phyloP scores from a whole-genome alignment of 371 early-diverging fungal species.

The Mucor piriformis region DNA sequence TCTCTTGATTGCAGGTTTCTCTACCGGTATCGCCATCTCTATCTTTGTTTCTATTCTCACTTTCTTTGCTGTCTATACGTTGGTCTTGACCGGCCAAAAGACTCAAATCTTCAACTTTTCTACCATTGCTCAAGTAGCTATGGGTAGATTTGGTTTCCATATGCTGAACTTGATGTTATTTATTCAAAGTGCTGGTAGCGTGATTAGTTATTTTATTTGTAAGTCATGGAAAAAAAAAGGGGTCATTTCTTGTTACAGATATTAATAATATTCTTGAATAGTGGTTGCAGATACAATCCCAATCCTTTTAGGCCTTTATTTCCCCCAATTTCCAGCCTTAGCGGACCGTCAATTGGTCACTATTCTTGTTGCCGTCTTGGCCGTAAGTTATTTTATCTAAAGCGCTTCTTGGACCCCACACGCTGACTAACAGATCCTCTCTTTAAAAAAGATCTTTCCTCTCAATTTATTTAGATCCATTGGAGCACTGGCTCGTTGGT shows the following conservation, averaged over 20 bases:
- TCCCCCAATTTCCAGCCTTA: conserved; percentile 35
- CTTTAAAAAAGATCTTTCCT: conserved; percentile 44
- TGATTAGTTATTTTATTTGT: conserved; percentile 58
- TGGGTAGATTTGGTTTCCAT: conserved; percentile 56
- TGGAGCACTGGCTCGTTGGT: conserved; percentile 57
- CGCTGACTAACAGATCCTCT: not conserved
- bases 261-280: conserved; percentile 11
- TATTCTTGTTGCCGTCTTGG: conserved; percentile 41
- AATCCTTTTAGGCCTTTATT: conserved; percentile 45
- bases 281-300: conserved; percentile 67
- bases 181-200: conserved; percentile 54
- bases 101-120: conserved; percentile 52
- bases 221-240: conserved; percentile 28
- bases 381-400: conserved; percentile 34
- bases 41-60: conserved; percentile 50
- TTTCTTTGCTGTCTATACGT: conserved; percentile 45
- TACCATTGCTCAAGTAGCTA: conserved; percentile 49
- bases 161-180: conserved; percentile 54
- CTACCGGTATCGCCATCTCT: conserved; percentile 54
- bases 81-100: conserved; percentile 52
- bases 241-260: conserved; percentile 3
- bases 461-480: conserved; percentile 58
- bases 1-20: conserved; percentile 53
- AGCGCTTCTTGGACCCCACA: no score
- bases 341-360: conserved; percentile 47